phyloP scores from a whole-genome alignment of 2,329 filamentous ascomycete genomes.

The Bipolaris victoriae region DNA sequence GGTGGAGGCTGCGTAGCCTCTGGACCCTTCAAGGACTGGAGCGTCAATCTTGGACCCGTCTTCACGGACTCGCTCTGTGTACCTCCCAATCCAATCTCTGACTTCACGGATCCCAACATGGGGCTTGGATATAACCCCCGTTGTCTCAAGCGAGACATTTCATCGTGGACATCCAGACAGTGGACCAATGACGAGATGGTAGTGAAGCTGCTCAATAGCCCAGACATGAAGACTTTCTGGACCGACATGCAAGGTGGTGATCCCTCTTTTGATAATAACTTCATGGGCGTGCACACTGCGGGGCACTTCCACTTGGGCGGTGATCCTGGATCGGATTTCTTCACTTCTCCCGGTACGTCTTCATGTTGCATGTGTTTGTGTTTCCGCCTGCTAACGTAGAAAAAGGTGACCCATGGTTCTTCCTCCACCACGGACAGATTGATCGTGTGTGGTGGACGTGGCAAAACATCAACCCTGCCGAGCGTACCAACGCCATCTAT shows the following conservation, averaged over 20 bases:
- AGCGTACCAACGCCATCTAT: conserved; percentile 49
- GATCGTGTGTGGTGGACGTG: conserved; percentile 59
- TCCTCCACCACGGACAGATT: conserved; percentile 55
- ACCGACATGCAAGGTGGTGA: conserved; percentile 47
- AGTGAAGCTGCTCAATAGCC: conserved; percentile 32
- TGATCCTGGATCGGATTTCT: conserved; percentile 54
- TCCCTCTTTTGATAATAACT: conserved; percentile 36
- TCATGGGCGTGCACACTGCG: conserved; percentile 52
- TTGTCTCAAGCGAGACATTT: conserved; percentile 49
- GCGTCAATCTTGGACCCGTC: conserved; percentile 57
- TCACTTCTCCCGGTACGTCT: conserved; percentile 47
- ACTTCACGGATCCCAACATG: conserved; percentile 35
- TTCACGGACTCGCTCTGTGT: conserved; percentile 42
- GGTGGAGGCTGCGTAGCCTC: conserved; percentile 62
- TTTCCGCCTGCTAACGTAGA: conserved; percentile 34
- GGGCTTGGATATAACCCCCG: conserved; percentile 41
- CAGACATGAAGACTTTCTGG: conserved; percentile 48
- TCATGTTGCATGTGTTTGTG: background rate
- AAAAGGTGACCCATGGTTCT: conserved; percentile 45
- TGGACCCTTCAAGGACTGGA: conserved; percentile 58
- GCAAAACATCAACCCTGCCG: conserved; percentile 52
- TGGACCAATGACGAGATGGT: conserved; percentile 40
- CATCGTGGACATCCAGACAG: conserved; percentile 29
- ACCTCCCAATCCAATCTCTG: conserved; percentile 32
- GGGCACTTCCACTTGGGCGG: conserved; percentile 55